phyloP scores from a whole-genome alignment of 1,284 basidiomycete genomes.

The Leccinum pachyderme region DNA sequence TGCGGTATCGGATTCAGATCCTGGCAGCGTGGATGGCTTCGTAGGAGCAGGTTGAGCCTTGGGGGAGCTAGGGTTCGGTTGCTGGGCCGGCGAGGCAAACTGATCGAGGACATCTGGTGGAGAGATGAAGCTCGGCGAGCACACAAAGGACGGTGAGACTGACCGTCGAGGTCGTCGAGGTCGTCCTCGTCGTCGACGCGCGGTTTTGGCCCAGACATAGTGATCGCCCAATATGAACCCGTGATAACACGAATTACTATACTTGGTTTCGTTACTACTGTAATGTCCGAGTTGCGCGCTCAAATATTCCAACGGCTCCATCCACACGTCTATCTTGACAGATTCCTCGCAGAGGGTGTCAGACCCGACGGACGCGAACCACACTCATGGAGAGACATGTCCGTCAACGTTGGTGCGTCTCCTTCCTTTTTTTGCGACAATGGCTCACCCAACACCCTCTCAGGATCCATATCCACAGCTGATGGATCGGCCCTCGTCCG shows the following conservation, averaged over 20 bases:
- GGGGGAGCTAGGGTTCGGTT: constrained; percentile 18
- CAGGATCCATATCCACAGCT: constrained; percentile 81
- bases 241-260: not conserved
- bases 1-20: constrained; percentile 6
- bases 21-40: constrained; percentile 29
- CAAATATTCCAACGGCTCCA: constrained; percentile 67
- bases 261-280: not conserved
- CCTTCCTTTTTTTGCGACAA: not conserved
- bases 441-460: not conserved
- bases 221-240: not conserved
- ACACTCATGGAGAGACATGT: constrained; percentile 56
- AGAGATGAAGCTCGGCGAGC: constrained; percentile 4
- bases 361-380: constrained; percentile 62
- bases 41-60: constrained; percentile 23
- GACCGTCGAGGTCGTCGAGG: constrained; percentile 75
- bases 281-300: constrained; percentile 27
- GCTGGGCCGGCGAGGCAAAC: constrained; percentile 32
- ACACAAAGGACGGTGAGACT: constrained; percentile 14
- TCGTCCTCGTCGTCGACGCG: constrained; percentile 55
- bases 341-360: constrained; percentile 58
- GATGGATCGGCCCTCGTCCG: constrained; percentile 87
- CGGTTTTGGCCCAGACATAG: constrained; percentile 21
- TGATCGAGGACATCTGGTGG: constrained; percentile 56
- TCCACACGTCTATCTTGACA: constrained; percentile 40
- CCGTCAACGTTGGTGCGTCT: constrained; percentile 58